phyloP scores from a whole-genome alignment of 345 rosid genomes.

The Sisymbrium altissimum region DNA sequence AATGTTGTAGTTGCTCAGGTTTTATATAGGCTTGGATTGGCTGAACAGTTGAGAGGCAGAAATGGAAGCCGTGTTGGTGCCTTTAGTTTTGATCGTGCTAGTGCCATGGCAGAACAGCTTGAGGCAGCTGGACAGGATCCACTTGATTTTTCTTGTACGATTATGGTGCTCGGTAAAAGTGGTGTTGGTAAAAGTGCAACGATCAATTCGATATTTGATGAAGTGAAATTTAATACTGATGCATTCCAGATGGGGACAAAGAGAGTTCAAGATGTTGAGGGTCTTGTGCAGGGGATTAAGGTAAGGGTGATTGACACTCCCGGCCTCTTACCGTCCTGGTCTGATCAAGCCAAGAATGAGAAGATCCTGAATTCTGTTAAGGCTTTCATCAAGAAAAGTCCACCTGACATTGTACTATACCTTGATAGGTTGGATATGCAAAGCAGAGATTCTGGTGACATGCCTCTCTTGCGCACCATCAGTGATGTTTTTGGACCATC shows the following conservation, averaged over 20 bases:
- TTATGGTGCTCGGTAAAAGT: constrained; percentile 96
- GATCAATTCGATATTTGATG: constrained; percentile 94
- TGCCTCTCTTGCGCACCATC: constrained; percentile 93
- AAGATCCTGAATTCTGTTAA: constrained; percentile 82
- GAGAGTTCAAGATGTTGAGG: constrained; percentile 93
- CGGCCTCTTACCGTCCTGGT: constrained; percentile 89
- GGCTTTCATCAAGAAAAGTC: constrained; percentile 75
- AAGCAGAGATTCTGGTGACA: constrained; percentile 89
- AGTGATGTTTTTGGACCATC: constrained; percentile 90
- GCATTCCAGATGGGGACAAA: constrained; percentile 90
- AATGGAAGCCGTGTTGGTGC: constrained; percentile 99
- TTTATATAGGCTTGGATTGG: constrained; percentile 90
- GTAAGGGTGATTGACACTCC: constrained; percentile 99
- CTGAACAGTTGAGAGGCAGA: constrained; percentile 96
- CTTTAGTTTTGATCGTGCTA: constrained; percentile 97
- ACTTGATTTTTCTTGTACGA: constrained; percentile 97
- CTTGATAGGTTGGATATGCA: constrained; percentile 97
- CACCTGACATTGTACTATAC: constrained; percentile 96
- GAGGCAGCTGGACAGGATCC: constrained; percentile 95
- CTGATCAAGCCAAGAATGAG: constrained; percentile 91
- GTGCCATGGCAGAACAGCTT: constrained; percentile 97
- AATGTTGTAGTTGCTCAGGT: constrained; percentile 99
- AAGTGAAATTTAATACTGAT: constrained; percentile 77
- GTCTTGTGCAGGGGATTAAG: constrained; percentile 95
- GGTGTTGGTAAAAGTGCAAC: constrained; percentile 99